A percentile compares a stretch with the other conserved stretches of the same genome.
Evolutionary conservation across 2,329 filamentous ascomycete genomes (phyloP).

Genomic region (Hypoxylon sp.): DNA sequence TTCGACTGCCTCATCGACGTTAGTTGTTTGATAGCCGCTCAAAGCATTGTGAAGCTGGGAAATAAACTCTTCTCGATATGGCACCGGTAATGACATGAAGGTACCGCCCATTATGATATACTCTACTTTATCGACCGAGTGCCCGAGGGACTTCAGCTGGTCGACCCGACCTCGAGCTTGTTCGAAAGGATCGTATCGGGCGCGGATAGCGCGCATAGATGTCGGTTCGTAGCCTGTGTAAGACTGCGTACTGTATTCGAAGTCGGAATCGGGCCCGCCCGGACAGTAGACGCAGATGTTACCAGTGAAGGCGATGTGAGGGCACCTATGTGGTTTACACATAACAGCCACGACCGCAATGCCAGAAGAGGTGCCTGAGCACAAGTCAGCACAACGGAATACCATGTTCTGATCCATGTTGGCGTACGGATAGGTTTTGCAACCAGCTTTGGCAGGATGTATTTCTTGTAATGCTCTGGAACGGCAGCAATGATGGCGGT

Average conservation of each 20-base stretch:
- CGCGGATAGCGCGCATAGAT: slow-evolving; percentile 97
- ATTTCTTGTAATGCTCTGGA: slow-evolving; percentile 99
- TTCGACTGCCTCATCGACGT: slow-evolving; percentile 95
- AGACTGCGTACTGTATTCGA: slow-evolving; percentile 98
- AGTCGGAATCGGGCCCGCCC: slow-evolving; percentile 96
- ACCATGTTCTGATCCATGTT: neutral
- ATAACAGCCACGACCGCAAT: slow-evolving; percentile 99
- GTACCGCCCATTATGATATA: slow-evolving; percentile 99
- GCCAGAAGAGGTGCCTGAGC: slow-evolving; percentile 81
- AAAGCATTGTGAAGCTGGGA: slow-evolving; percentile 96
- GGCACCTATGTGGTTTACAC: slow-evolving; percentile 98
- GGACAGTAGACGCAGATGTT: slow-evolving; percentile 99
- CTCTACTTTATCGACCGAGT: slow-evolving; percentile 98
- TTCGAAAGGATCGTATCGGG: slow-evolving; percentile 97
- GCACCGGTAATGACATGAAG: slow-evolving; percentile 94
- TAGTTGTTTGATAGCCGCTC: slow-evolving; percentile 92
- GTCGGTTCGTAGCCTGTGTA: slow-evolving; percentile 99
- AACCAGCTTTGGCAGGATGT: slow-evolving; percentile 94
- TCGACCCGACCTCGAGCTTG: slow-evolving; percentile 96
- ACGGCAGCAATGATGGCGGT: slow-evolving; percentile 98
- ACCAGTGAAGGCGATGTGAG: slow-evolving; percentile 97
- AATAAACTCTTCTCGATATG: slow-evolving; percentile 94
- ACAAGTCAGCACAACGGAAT: slow-evolving; percentile 21
- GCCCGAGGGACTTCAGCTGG: slow-evolving; percentile 94
- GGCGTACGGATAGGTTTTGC: slow-evolving; percentile 87